Conservation (phyloP, 176 grass and related monocot species). For the Aegilops bicornis region DNA sequence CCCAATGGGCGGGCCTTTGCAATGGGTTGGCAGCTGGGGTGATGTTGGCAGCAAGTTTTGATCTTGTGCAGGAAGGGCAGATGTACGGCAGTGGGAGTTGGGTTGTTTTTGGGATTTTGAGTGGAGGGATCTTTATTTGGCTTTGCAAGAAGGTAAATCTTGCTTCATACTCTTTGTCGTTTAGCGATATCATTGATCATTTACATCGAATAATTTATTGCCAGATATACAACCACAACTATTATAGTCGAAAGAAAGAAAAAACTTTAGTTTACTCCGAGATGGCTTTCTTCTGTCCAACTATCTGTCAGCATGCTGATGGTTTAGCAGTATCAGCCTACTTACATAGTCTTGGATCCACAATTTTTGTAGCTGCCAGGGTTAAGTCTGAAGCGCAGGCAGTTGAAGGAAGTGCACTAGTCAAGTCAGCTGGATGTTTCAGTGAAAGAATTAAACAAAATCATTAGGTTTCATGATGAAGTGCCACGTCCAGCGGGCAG, state of each 20-base stretch:
- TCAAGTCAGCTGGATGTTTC: background rate
- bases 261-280: background rate
- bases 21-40: conserved; percentile 88
- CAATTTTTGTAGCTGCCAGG: background rate
- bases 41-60: conserved; percentile 95
- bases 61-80: conserved; percentile 91
- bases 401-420: background rate
- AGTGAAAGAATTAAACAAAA: background rate
- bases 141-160: conserved; percentile 92
- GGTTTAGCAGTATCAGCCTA: background rate
- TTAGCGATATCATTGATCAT: background rate
- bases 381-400: background rate
- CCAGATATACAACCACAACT: background rate
- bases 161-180: background rate
- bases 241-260: background rate
- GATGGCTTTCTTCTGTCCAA: conserved; percentile 4
- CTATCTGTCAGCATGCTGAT: background rate
- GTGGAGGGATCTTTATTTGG: conserved; percentile 89
- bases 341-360: background rate
- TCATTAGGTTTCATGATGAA: background rate
- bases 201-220: background rate
- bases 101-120: conserved; percentile 86
- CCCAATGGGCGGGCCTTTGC: conserved; percentile 82
- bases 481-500: no score
- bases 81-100: conserved; percentile 75